Base-by-base conservation (phyloP, 177 flowering plant genomes). In the Telopea speciosissima region DNA sequence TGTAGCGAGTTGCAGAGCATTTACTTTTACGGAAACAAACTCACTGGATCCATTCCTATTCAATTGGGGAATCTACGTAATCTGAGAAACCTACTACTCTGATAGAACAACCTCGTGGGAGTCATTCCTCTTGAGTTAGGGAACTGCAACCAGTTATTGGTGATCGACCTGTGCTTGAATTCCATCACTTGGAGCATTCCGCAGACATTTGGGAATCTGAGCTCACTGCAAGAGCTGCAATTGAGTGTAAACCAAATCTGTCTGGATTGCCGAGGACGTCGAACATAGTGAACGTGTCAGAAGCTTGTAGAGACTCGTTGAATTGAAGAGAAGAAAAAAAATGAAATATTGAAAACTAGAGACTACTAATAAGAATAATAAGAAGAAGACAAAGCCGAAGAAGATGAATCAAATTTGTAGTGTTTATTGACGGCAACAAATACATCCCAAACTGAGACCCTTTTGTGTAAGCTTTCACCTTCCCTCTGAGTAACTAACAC, bases 31-130 rank as follows among this genome's bases (percentile, higher is more conserved):
- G 95, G 90, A 73, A 92, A 92, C 65, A 85, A 93, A 7, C 76
- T 94, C 45, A 65, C 92, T 0, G 97, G 97, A 21, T 88, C 97
- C 0, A 81, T 94, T 44, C 97, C 98, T 0, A 60, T 52, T 54
- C 70, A 66, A 5, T 68, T 94, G 13, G 95, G 95, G 19, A 79
- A 78, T 31, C 86, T 92, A 1, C 68, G 45, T 31, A 81, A 88
- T n/a, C 91, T 92, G 2, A 78, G 76, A 5, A 88, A 77, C 73
- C 75, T 94, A 13, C 74, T 92, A 16, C 78, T 94, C 1, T 94
- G 97, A 97, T 92, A 88, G 70, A 94, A 92, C 83, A 88, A 75
- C 33, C 63, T 94, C 45, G 88, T 89, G 0, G 99, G 99, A 1
- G 81, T 77, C 6, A 82, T 94, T 42, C 97, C 99, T 0, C 79